Base-by-base conservation (phyloP, 2,329 filamentous ascomycete genomes). In the Aspergillus tanneri region DNA sequence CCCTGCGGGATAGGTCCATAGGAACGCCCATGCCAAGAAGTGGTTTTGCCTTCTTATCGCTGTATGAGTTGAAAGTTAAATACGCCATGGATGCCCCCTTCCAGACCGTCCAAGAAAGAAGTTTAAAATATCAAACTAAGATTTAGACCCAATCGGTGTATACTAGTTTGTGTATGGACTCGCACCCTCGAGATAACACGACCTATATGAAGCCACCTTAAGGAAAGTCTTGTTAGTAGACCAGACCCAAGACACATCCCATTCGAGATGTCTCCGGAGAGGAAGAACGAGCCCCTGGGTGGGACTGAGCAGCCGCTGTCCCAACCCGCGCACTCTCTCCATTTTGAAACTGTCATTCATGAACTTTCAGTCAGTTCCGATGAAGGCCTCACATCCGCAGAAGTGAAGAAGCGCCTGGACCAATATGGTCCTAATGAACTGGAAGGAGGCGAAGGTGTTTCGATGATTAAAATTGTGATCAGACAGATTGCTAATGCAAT, bases 401-500 rank as follows among this genome's bases (percentile, higher is more conserved):
- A 86, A 52, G 83, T 79, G 14, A 73, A 76, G 53, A 59, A 62
- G 8, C 77, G 83, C 18, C 69, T 85, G 2, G 74, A 79, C 21
- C 67, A 80, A 38, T 78, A 80, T 68, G 84, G 84, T 3, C 67
- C 71, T 12, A 88, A 88, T 55, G 79, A 86, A 49, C 76, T 88
- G 9, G 81, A 88, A 36, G 81, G 88, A 16, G 84, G 62, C 34
- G 62, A 67, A 78, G 81, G 80, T 22, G 83, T 90, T 39, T 80
- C 63, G 78, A 84, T 86, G 75, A 84, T 78, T 60, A 90, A 85
- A 59, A 87, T 87, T 51, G 69, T 88, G 18, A 71, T 86, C 40
- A 75, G 78, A 24, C 84, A 88, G 61, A 73, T 87, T 44, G 83
- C 82, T 50, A 87, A 87, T 66, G 84, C 84, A 11, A 81, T 87